These are phyloP conservation scores for Deakozyma indianensis DNA, from an alignment of 805 yeast genomes.

Conservation along the genomic window DNA sequence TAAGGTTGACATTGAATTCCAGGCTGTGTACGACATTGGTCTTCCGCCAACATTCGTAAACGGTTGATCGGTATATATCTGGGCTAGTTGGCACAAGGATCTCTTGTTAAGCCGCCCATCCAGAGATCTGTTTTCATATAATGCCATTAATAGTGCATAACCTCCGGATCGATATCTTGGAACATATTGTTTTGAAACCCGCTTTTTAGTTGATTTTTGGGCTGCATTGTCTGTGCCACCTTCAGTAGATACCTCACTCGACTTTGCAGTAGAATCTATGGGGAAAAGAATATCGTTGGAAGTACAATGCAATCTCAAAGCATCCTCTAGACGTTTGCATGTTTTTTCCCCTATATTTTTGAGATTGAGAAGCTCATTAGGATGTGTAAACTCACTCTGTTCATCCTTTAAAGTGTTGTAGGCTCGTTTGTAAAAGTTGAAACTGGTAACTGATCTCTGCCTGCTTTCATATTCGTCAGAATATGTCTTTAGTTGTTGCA, in stretches of 20 bases:
- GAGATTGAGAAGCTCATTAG: slow-evolving; percentile 43
- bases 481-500: slow-evolving; percentile 45
- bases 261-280: slow-evolving; percentile 9
- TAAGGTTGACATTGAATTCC: slow-evolving; percentile 38
- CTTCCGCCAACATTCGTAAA: slow-evolving; percentile 45
- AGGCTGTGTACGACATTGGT: slow-evolving; percentile 32
- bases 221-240: no score
- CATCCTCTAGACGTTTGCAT: slow-evolving; percentile 33
- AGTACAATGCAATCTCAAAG: slow-evolving; percentile 40
- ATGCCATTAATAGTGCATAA: slow-evolving; percentile 59
- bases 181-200: slow-evolving; percentile 33
- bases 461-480: slow-evolving; percentile 21
- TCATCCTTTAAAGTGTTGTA: slow-evolving; percentile 32
- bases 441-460: background rate
- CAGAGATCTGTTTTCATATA: slow-evolving; percentile 24
- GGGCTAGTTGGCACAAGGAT: slow-evolving; percentile 8
- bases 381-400: slow-evolving; percentile 34
- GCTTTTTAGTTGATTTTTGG: slow-evolving; percentile 14
- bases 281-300: slow-evolving; percentile 38
- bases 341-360: slow-evolving; percentile 64
- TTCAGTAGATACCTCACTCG: slow-evolving; percentile 9
- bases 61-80: slow-evolving; percentile 9
- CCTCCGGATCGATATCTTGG: slow-evolving; percentile 74
- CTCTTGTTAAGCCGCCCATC: background rate
- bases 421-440: slow-evolving; percentile 40